Evolutionary conservation across 129 eudicot genomes (phyloP).

Genomic region (Centaurea solstitialis): DNA sequence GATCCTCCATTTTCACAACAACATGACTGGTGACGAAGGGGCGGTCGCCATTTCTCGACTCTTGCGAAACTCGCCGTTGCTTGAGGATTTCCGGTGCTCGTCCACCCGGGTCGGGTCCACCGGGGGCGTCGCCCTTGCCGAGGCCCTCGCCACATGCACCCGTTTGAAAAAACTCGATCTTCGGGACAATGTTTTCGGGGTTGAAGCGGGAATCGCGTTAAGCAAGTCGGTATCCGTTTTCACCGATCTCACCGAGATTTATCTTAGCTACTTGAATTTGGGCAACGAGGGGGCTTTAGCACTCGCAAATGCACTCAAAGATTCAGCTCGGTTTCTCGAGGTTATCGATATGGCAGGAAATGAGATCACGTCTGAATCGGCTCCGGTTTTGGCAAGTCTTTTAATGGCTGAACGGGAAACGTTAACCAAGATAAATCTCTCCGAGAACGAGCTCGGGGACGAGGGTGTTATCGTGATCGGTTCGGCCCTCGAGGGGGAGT

Average conservation of each 20-base stretch:
- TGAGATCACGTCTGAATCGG: conserved; percentile 58
- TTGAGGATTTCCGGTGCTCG: conserved; percentile 68
- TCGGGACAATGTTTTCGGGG: conserved; percentile 69
- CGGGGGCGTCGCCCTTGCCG: conserved; percentile 60
- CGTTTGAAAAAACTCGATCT: conserved; percentile 52
- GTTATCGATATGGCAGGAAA: conserved; percentile 84
- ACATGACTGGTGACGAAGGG: conserved; percentile 79
- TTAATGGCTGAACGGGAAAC: conserved; percentile 41
- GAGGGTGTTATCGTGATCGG: conserved; percentile 69
- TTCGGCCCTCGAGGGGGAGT: conserved; percentile 60
- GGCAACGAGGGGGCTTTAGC: conserved; percentile 53
- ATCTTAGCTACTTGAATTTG: conserved; percentile 59
- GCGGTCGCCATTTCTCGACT: conserved; percentile 54
- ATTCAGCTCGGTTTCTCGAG: conserved; percentile 46
- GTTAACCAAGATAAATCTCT: conserved; percentile 53
- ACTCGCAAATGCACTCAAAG: conserved; percentile 40
- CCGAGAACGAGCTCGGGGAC: conserved; percentile 79
- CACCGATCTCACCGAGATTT: conserved; percentile 46
- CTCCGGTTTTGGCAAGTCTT: conserved; percentile 53
- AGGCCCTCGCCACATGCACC: conserved; percentile 47
- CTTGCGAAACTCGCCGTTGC: conserved; percentile 38
- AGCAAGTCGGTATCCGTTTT: conserved; percentile 40
- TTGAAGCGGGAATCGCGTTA: conserved; percentile 58
- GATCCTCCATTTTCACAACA: conserved; percentile 63
- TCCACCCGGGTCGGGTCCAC: conserved; percentile 60